These are phyloP conservation scores for Mycena chlorophos DNA, from an alignment of 768 basidiomycete species.

Conservation along the genomic window DNA sequence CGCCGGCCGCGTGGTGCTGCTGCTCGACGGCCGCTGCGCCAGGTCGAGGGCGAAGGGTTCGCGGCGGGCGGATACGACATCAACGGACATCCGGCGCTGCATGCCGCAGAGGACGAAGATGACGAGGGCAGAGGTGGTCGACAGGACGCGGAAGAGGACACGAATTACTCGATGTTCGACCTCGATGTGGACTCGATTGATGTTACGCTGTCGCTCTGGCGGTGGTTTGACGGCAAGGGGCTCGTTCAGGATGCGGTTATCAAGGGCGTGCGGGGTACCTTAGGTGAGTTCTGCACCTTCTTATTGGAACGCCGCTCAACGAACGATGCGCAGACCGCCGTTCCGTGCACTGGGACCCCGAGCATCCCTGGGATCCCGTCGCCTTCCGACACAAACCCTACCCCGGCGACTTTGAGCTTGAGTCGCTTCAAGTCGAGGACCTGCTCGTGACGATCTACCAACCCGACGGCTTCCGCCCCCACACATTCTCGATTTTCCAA, in stretches of 20 bases:
- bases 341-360: conserved; percentile 81
- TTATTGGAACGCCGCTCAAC: not conserved
- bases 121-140: conserved; percentile 29
- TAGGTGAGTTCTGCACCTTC: conserved; percentile 56
- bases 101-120: conserved; percentile 64
- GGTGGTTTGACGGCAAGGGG: conserved; percentile 96
- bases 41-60: conserved; percentile 20
- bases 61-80: conserved; percentile 75
- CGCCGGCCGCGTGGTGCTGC: conserved; percentile 54
- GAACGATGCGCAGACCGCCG: conserved; percentile 68
- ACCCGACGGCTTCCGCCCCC: conserved; percentile 88
- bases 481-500: conserved; percentile 89
- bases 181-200: conserved; percentile 93
- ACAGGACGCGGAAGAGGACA: conserved; percentile 49
- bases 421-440: conserved; percentile 88
- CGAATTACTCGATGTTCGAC: conserved; percentile 89
- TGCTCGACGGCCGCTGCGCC: conserved; percentile 12
- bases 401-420: conserved; percentile 89
- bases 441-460: conserved; percentile 93
- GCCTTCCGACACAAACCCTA: conserved; percentile 71
- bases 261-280: conserved; percentile 89
- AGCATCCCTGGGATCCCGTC: conserved; percentile 78
- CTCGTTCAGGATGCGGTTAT: conserved; percentile 88
- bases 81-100: conserved; percentile 71
- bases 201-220: conserved; percentile 85